Evolutionary conservation across 2,329 filamentous ascomycete genomes (phyloP), one percentile per base, ranked within the genome.

Genomic region (Microsporum audouinii): DNA sequence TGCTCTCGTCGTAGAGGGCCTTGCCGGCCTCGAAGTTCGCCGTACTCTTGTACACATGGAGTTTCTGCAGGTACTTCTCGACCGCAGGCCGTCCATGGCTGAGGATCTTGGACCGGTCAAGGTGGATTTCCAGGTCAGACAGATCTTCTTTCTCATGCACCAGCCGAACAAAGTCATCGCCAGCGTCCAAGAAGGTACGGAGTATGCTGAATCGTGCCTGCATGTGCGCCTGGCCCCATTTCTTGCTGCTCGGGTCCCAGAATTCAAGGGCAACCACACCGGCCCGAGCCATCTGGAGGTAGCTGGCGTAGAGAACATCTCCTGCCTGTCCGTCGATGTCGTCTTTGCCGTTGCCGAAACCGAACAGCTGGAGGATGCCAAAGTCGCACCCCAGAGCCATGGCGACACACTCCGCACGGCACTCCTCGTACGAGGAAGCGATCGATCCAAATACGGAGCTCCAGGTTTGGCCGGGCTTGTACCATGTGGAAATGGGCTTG

Each of bases 381-480:
- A 95, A 96, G 69, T 96, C 91, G 74, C 91, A 95, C 70, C 86
- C 84, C 3, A 97, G 79, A 47, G 85, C 86, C 91, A 96, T 96
- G 58, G 91, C 92, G 8, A 96, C 91, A 68, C 91, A 88, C 73
- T 97, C 92, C 3, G 92, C 92, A 60, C 92, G 86, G 73, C 92
- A 97, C 75, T 97, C 92, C 75, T 97, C 92, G 70, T 96, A 96
- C 14, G 87, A 89, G 2, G 88, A 89, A 41, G 91, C 90, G 65
- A 95, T 84, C 63, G 88, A 84, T 31, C 91, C 91, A 70, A 97
- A 97, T 0, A 96, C 89, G 3, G 87, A 90, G 61, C 89, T 88
- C 91, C 91, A 97, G 0, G 92, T 97, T 75, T 96, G 89, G 2
- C 91, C 91, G 1, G 90, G 90, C 75, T 94, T 95, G 78, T 97